These are phyloP conservation scores for Aschersonia sp. DNA, from an alignment of 2,329 filamentous ascomycete genomes.

Conservation along the genomic window DNA sequence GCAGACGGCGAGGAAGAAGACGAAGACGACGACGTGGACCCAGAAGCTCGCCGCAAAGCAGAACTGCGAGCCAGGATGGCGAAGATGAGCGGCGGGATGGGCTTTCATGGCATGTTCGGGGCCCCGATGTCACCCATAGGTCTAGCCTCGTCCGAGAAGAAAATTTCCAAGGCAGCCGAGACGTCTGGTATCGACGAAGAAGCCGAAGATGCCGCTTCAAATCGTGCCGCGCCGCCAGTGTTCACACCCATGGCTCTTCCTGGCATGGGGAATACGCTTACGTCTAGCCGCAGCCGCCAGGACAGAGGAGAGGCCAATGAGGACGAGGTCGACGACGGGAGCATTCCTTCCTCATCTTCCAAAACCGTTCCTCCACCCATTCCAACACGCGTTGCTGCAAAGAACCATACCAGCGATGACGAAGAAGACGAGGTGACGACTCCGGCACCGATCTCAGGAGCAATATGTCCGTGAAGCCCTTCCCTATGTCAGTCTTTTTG, in stretches of 20 bases:
- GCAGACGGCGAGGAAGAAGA: constrained; percentile 53
- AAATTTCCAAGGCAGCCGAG: constrained; percentile 26
- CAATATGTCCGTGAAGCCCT: constrained; percentile 6
- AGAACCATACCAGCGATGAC: constrained; percentile 8
- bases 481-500: too few species aligned
- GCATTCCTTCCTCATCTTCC: constrained; percentile 5
- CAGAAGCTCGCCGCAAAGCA: constrained; percentile 70
- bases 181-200: constrained; percentile 23
- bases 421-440: constrained; percentile 19
- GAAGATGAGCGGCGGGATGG: constrained; percentile 96
- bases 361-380: constrained; percentile 15
- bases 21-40: constrained; percentile 75
- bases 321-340: background rate
- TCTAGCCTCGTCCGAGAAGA: constrained; percentile 32
- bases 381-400: constrained; percentile 9
- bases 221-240: constrained; percentile 32
- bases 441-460: constrained; percentile 14
- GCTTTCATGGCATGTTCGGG: constrained; percentile 89
- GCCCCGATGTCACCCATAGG: constrained; percentile 50
- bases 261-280: constrained; percentile 50
- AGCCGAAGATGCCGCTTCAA: constrained; percentile 24
- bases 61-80: constrained; percentile 92
- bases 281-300: constrained; percentile 21
- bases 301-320: constrained; percentile 17
- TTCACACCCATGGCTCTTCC: constrained; percentile 53